These are phyloP conservation scores for Solanum appendiculatum DNA, from an alignment of 257 asterid species.

Conservation along the genomic window DNA sequence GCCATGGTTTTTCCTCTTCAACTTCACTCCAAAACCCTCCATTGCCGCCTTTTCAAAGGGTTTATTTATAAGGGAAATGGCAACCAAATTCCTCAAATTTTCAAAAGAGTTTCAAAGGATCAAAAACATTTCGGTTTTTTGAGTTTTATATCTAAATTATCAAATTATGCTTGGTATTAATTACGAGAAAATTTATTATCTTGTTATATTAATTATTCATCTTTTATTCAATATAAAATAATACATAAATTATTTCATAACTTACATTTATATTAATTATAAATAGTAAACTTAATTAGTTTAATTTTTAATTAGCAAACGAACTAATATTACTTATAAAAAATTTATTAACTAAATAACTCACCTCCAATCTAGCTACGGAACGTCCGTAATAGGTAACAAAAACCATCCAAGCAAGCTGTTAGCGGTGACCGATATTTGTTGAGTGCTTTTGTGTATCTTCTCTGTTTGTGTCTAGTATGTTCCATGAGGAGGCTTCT, in stretches of 20 bases:
- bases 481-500: conserved; percentile 18
- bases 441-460: not conserved
- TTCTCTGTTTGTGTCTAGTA: not conserved
- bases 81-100: not conserved
- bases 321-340: no score
- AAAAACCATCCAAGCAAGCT: no score
- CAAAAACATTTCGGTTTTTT: no score
- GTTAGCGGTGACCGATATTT: not conserved
- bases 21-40: not conserved
- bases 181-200: not conserved
- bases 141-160: no score
- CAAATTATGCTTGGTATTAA: no score
- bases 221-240: not conserved
- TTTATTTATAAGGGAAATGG: no score
- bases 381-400: no score
- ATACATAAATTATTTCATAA: not conserved
- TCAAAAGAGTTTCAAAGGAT: no score
- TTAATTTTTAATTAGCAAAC: no score
- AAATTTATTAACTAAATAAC: no score
- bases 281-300: no score
- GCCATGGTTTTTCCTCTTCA: not conserved
- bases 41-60: not conserved
- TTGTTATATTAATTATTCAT: not conserved
- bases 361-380: no score
- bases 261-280: not conserved